Conservation (phyloP, 2,329 filamentous ascomycete species). For the Cytospora piceicola region DNA sequence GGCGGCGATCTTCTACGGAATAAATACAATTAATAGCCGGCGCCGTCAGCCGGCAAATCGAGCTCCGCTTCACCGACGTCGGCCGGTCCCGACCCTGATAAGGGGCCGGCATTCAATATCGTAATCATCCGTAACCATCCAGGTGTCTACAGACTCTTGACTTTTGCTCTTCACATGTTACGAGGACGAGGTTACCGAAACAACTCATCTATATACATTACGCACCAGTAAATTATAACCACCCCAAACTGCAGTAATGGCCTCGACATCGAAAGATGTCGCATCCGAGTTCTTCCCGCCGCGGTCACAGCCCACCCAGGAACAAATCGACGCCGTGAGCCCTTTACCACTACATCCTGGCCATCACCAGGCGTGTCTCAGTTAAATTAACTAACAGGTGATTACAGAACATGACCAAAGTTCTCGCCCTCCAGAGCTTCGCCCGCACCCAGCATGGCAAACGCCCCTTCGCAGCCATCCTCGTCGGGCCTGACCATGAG, state of each 20-base stretch:
- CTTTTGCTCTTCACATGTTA: not conserved
- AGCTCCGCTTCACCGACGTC: not conserved
- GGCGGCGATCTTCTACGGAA: not conserved
- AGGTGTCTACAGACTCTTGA: not conserved
- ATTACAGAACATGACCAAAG: slow-evolving; percentile 23
- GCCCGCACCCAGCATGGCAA: slow-evolving; percentile 26
- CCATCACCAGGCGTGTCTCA: no score
- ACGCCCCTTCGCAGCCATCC: slow-evolving; percentile 43
- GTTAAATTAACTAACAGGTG: not conserved
- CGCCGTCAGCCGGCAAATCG: not conserved
- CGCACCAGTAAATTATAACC: not conserved
- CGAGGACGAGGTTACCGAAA: not conserved
- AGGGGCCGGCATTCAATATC: not conserved
- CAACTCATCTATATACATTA: not conserved
- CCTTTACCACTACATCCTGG: not conserved
- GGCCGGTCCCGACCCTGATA: slow-evolving; percentile 22
- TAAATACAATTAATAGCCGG: not conserved
- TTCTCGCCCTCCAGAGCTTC: slow-evolving; percentile 18
- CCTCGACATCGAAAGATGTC: not conserved
- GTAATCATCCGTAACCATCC: not conserved
- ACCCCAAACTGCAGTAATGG: not conserved
- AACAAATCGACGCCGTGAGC: slow-evolving; percentile 23
- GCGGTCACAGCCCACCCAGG: slow-evolving; percentile 19
- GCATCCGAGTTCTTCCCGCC: slow-evolving; percentile 24
- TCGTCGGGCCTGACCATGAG: slow-evolving; percentile 54